A percentile compares a stretch with the other conserved stretches of the same genome.
These are phyloP conservation scores for Arabis hirsuta DNA, from an alignment of 345 rosid species.

Conservation along the genomic window DNA sequence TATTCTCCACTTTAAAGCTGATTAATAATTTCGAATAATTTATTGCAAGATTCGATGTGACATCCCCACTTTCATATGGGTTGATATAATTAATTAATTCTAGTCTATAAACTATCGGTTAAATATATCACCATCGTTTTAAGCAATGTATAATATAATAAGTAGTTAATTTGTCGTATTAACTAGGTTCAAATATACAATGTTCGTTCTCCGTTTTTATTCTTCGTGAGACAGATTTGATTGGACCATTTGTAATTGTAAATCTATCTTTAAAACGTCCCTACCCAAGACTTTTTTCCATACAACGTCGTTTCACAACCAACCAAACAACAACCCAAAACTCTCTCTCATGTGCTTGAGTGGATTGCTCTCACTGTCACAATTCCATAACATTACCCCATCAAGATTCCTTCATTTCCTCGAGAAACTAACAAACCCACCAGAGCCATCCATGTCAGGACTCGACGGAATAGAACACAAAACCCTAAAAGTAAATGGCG, in stretches of 20 bases:
- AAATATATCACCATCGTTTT: not conserved
- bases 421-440: not conserved
- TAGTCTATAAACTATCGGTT: not conserved
- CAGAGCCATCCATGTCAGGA: conserved; percentile 10
- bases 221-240: not conserved
- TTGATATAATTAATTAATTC: not conserved
- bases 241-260: not conserved
- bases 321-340: not conserved
- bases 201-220: not conserved
- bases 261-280: not conserved
- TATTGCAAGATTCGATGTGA: not conserved
- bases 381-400: conserved; percentile 2
- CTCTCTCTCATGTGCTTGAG: conserved; percentile 17
- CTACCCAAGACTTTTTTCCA: not conserved
- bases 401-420: conserved; percentile 18
- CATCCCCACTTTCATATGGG: no score
- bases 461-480: conserved; percentile 62
- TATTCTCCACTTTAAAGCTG: no score
- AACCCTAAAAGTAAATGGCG: conserved; percentile 61
- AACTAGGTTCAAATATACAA: no score
- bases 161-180: not conserved
- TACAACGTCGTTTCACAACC: conserved; percentile 4
- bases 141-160: not conserved
- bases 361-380: conserved; percentile 2
- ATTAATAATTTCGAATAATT: not conserved